Percentiles rank a stretch among this genome's conserved stretches.
phyloP scores from a whole-genome alignment of 345 rosid genomes.

The Hibiscus syriacus region DNA sequence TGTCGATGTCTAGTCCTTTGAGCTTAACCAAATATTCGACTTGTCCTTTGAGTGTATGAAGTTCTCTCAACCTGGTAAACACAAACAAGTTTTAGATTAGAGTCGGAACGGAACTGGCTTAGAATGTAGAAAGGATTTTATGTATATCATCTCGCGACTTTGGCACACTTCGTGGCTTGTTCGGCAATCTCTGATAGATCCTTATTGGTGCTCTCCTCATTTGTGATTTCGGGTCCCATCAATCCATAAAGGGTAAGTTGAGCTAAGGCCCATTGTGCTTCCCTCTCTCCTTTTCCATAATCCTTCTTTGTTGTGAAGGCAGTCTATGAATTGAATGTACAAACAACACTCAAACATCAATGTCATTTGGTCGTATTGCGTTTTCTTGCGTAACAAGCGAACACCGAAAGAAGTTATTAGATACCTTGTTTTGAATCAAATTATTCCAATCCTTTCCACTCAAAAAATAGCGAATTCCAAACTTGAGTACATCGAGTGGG shows the following conservation, averaged over 20 bases:
- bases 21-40: no score
- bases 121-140: no score
- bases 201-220: conserved; percentile 12
- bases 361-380: background rate
- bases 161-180: no score
- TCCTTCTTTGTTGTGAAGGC: conserved; percentile 3
- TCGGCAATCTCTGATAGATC: no score
- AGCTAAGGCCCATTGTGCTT: background rate
- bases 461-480: background rate
- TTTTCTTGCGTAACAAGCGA: background rate
- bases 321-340: background rate
- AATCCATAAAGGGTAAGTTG: background rate
- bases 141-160: no score
- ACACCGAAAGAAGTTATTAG: background rate
- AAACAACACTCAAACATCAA: no score
- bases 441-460: background rate
- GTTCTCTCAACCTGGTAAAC: no score
- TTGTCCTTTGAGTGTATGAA: no score
- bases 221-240: background rate
- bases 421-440: background rate
- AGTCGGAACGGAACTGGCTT: no score
- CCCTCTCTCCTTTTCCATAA: background rate
- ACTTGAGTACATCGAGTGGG: background rate
- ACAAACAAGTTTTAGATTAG: no score
- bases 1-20: no score